phyloP scores from a whole-genome alignment of 2,329 filamentous ascomycete species.

The Aspergillus quadricinctus region DNA sequence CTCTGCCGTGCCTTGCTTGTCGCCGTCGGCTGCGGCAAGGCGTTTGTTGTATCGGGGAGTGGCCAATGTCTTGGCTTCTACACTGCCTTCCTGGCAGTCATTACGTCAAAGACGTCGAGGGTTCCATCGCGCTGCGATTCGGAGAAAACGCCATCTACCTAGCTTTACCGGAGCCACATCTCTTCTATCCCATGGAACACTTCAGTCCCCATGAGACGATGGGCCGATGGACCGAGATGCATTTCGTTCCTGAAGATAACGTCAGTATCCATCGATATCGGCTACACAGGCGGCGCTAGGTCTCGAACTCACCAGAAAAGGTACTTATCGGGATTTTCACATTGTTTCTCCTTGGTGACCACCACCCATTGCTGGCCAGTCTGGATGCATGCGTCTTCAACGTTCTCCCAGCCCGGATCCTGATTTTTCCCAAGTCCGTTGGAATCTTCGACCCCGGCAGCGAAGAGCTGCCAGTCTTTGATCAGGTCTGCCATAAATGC shows the following conservation, averaged over 20 bases:
- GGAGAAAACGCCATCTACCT: slow-evolving; percentile 1
- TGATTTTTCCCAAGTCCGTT: slow-evolving; percentile 31
- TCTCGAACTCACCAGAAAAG: slow-evolving; percentile 36
- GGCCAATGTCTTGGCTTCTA: background rate
- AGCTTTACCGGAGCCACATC: slow-evolving; percentile 23
- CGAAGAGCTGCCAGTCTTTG: slow-evolving; percentile 35
- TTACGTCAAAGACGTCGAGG: slow-evolving; percentile 1
- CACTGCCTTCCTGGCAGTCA: background rate
- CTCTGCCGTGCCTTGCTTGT: background rate
- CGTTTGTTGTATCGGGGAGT: slow-evolving; percentile 7
- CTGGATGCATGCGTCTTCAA: slow-evolving; percentile 32
- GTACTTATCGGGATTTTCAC: slow-evolving; percentile 35
- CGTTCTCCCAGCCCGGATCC: slow-evolving; percentile 33
- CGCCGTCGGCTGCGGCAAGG: background rate
- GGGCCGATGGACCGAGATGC: slow-evolving; percentile 36
- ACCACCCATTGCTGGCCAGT: slow-evolving; percentile 23
- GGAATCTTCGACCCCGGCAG: slow-evolving; percentile 31
- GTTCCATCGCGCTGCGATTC: background rate
- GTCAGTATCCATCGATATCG: slow-evolving; percentile 3
- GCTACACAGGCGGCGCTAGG: slow-evolving; percentile 1
- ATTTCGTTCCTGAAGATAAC: slow-evolving; percentile 36
- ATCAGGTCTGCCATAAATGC: slow-evolving; percentile 36
- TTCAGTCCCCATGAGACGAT: slow-evolving; percentile 35
- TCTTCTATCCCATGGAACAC: slow-evolving; percentile 35
- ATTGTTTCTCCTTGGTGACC: slow-evolving; percentile 29